Base-by-base conservation (phyloP, 306 rosid genomes). In the barrel medic (Medicago truncatula) region DNA sequence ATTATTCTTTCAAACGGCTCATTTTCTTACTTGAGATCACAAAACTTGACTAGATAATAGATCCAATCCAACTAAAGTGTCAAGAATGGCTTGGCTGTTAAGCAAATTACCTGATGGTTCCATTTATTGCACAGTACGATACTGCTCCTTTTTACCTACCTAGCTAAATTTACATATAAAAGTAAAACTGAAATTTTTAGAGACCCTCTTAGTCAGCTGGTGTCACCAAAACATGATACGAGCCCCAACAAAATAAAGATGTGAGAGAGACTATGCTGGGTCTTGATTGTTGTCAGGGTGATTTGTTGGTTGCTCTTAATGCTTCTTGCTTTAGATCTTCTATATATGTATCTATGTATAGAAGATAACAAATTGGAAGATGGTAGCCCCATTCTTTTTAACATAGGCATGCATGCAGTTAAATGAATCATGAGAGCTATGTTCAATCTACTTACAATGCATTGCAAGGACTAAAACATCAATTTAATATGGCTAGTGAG, bases 231-330 rank as follows among this genome's bases (percentile, higher is more conserved):
- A 20, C 11, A 34, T 61, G 41, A 59, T 9, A 31, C 21, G 34
- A 67, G 10, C 13, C 6, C 39, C 20, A 50, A 34, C 5, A 0
- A 34, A 50, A 16, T 40, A 39, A 65, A 40, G 8, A 18, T 11
- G 2, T 9, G 28, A 50, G 18, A 57, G 34, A 20, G 56, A 67
- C 18, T 67, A 23, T 3, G 7, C 15, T 9, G 28, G 8, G 25
- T 13, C 13, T 54, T 18, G 61, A 54, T 34, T 46, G 58, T n/a
- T 50, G 74, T 70, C 46, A 49, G 16, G 9, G 46, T 49, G 49
- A n/a, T 70, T 70, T 50, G 47, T 70, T 70, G 61, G 31, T 25
- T 70, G 74, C 61, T 50, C 46, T 69, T 69, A 49, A 69, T 47
- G 60, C 44, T 49, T 7, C 7, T 44, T 21, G 52, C 12, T 62